Evolutionary conservation across 345 rosid species (phyloP), one percentile per base, ranked within the genome.

Genomic region (Eucalyptus virginea): DNA sequence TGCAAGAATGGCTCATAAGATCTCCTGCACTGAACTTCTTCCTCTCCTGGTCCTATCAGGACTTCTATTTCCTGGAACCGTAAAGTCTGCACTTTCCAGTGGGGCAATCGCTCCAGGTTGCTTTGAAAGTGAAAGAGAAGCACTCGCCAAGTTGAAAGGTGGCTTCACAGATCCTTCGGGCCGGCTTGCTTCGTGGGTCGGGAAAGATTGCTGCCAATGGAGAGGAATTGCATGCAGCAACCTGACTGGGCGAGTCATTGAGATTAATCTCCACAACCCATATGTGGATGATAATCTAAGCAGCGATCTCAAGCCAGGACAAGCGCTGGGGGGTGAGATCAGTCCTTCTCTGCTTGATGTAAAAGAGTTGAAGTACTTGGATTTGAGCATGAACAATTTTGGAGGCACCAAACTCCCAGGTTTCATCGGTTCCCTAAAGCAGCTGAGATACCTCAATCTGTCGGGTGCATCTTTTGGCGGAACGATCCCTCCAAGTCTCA

Each of bases 251-350:
- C 92, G 26, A 18, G 93, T 95, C 45, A 15, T 87, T 26, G 88
- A 92, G 90, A 89, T 94, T 42, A 90, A 93, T 77, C 96, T 94
- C 48, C 87, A 88, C 67, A 93, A 91, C 88, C 92, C 90, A 4
- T 56, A 56, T 48, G 91, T 88, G 30, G 56, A 23, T 40, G 86
- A 62, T 13, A 51, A 50, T 51, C 89, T 89, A 58, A 11, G 19
- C 87, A 6, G 47, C 4, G 45, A 19, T 54, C 49, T 34, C 28
- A 44, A 28, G 87, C 44, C 54, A 26, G 34, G 3, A 3, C 50
- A 45, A 11, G 51, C 37, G 23, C 69, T 90, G 88, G 81, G 89
- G 13, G 91, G 91, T 88, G 67, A 91, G 88, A 54, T 91, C 30
- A 88, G 32, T 91, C 89, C 86, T 24, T 86, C 90, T 49, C 62